Percentiles rank a stretch among this genome's conserved stretches.
Conservation (phyloP, 805 yeast genomes). For the Candida anglica region DNA sequence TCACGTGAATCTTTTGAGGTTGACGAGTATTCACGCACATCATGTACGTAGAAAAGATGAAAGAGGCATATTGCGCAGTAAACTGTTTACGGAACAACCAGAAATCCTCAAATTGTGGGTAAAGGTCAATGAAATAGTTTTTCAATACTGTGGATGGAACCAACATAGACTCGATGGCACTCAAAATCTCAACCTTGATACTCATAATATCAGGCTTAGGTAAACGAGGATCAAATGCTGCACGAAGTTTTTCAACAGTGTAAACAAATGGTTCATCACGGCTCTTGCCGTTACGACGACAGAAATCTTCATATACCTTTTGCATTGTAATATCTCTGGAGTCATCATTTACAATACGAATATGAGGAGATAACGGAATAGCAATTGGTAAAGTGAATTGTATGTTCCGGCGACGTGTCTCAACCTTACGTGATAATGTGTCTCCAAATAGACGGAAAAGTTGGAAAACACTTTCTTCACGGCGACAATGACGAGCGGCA, state of each 20-base stretch:
- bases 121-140: constrained; percentile 68
- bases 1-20: constrained; percentile 87
- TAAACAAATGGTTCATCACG: constrained; percentile 90
- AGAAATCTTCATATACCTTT: constrained; percentile 81
- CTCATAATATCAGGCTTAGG: constrained; percentile 91
- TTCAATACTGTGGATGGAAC: constrained; percentile 83
- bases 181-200: constrained; percentile 84
- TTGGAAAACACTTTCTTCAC: constrained; percentile 94
- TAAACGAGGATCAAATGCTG: constrained; percentile 88
- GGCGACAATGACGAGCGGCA: constrained; percentile 93
- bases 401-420: constrained; percentile 80
- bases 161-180: constrained; percentile 81
- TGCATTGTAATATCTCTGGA: constrained; percentile 71
- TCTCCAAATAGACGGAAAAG: constrained; percentile 85
- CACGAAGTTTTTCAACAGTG: constrained; percentile 78
- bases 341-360: constrained; percentile 84
- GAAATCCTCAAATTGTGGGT: constrained; percentile 82
- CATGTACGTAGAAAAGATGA: constrained; percentile 89
- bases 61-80: constrained; percentile 90
- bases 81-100: constrained; percentile 97
- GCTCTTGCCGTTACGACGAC: constrained; percentile 65
- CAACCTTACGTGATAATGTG: constrained; percentile 73
- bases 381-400: constrained; percentile 87
- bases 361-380: constrained; percentile 91
- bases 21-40: constrained; percentile 90